Conservation (phyloP, 805 yeast genomes). For the Ogataea henricii region DNA sequence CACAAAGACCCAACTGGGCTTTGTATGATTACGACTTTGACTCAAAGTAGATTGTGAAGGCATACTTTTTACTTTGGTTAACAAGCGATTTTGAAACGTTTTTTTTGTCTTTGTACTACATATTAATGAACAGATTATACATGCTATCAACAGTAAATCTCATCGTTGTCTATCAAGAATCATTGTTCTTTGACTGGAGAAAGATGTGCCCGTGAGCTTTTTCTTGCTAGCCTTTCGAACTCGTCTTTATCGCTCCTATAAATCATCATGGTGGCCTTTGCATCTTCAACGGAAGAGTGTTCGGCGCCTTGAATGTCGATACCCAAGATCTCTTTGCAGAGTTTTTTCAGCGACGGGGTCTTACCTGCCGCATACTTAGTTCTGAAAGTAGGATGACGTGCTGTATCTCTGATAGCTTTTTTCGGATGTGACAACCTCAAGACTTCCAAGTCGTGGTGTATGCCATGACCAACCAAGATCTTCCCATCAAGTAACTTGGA, state of each 20-base stretch:
- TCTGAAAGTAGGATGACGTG: slow-evolving; percentile 60
- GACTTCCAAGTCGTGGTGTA: slow-evolving; percentile 74
- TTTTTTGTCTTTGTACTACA: neutral
- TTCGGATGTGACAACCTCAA: slow-evolving; percentile 69
- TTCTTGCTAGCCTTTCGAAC: slow-evolving; percentile 47
- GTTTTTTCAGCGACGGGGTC: slow-evolving; percentile 70
- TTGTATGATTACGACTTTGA: neutral
- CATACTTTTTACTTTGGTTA: neutral
- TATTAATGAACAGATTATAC: neutral
- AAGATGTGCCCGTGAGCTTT: neutral
- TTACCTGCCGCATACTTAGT: slow-evolving; percentile 60
- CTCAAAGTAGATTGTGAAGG: too few relatives aligned
- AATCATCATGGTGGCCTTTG: slow-evolving; percentile 83
- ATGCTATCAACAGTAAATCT: neutral
- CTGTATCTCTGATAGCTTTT: slow-evolving; percentile 69
- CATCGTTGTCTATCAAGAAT: neutral
- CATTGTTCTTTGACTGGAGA: neutral
- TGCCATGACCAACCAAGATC: slow-evolving; percentile 82
- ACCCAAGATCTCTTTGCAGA: slow-evolving; percentile 57
- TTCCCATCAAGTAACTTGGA: slow-evolving; percentile 53
- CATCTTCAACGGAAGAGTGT: slow-evolving; percentile 91
- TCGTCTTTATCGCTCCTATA: slow-evolving; percentile 63
- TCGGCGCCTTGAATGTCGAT: slow-evolving; percentile 68
- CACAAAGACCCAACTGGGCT: neutral
- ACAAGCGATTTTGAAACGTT: neutral